These are phyloP conservation scores for Sphaerulina musiva DNA, from an alignment of 2,329 filamentous ascomycete genomes.

Conservation along the genomic window DNA sequence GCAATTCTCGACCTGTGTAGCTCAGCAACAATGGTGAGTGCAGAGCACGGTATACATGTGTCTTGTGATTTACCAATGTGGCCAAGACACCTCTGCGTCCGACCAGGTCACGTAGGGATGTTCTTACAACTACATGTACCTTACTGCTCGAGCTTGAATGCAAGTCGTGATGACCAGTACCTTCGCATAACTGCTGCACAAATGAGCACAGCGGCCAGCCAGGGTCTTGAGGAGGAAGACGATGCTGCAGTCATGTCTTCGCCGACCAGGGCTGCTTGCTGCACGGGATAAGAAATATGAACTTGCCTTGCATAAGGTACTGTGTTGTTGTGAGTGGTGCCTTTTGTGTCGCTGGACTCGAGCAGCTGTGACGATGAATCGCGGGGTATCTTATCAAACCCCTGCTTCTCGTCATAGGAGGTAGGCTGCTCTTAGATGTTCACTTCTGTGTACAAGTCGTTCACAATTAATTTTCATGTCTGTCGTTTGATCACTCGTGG, in stretches of 20 bases:
- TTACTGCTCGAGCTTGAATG: background rate
- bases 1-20: background rate
- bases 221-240: background rate
- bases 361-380: background rate
- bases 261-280: background rate
- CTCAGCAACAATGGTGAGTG: background rate
- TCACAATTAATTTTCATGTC: slow-evolving; percentile 5
- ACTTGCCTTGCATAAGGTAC: background rate
- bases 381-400: background rate
- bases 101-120: background rate
- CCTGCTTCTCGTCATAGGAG: background rate
- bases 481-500: slow-evolving; percentile 16
- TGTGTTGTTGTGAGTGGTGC: background rate
- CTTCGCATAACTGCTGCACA: background rate
- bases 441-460: slow-evolving; percentile 2
- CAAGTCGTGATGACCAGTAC: background rate
- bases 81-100: background rate
- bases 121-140: background rate
- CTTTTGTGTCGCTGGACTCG: background rate
- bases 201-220: background rate
- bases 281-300: background rate
- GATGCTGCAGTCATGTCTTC: background rate
- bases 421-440: background rate
- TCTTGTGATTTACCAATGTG: background rate
- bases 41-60: background rate